phyloP scores from a whole-genome alignment of 305 asterid genomes.

The Lippia alba region DNA sequence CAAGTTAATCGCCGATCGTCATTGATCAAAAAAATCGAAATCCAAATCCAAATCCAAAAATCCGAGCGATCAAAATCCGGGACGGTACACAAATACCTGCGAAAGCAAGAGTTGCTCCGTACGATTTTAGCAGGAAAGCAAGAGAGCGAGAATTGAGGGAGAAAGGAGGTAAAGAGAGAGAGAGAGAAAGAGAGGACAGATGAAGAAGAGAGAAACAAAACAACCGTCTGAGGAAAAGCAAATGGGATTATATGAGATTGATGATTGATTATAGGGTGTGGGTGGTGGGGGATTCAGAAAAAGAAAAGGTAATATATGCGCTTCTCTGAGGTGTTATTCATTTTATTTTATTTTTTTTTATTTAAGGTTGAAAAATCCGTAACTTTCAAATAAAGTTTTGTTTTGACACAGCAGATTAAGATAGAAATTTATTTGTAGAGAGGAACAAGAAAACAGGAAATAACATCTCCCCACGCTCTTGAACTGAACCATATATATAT shows the following conservation, averaged over 20 bases:
- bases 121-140: constrained; percentile 17
- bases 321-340: not conserved
- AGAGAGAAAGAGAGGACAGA: constrained; percentile 6
- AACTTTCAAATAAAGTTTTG: not conserved
- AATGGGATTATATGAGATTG: constrained; percentile 13
- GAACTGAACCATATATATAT: too few species aligned
- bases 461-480: too few species aligned
- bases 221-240: constrained; percentile 32
- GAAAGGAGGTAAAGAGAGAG: constrained; percentile 9
- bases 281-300: constrained; percentile 31
- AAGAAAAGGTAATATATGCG: not conserved
- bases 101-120: constrained; percentile 17
- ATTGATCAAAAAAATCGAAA: constrained; percentile 23
- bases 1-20: constrained; percentile 40
- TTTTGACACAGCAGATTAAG: too few species aligned
- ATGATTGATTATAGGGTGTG: constrained; percentile 27
- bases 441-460: too few species aligned
- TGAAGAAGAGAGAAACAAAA: constrained; percentile 29
- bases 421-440: too few species aligned
- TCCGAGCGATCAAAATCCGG: constrained; percentile 36
- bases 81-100: constrained; percentile 13
- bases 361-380: not conserved
- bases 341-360: too few species aligned
- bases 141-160: constrained; percentile 52
- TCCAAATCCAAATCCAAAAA: constrained; percentile 21